Evolutionary conservation across 768 basidiomycete species (phyloP), one percentile per base, ranked within the genome.

Genomic region (Strobilomyces dryophilus): DNA sequence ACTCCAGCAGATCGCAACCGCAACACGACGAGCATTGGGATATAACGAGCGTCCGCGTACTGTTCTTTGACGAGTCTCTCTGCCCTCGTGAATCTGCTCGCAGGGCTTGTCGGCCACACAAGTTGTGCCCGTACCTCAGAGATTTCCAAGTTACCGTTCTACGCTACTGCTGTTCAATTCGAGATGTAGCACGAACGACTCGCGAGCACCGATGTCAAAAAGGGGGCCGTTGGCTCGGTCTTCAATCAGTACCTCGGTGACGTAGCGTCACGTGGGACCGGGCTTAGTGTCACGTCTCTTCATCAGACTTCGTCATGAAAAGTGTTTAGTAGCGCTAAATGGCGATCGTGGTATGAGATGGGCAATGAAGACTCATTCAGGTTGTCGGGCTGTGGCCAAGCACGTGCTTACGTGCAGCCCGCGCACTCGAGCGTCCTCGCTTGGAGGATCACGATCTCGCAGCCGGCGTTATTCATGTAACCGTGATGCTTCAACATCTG

Each of bases 111-210:
- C 24, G 24, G 2, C n/a, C n/a, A n/a, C 24, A 24, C 24, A 24
- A 24, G 24, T 4, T 24, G 24, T 24, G 24, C 24, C 24, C 24
- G 24, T 24, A 24, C 24, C 24, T 24, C 24, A 24, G 24, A 24
- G 24, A 24, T 24, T 4, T 24, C n/a, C 24, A 24, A 24, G 24
- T 2, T 24, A 24, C 24, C 24, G 24, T 24, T 24, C 24, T 86
- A 85, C 59, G 77, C 77, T 1, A 76, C 82, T 1, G 63, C 72
- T 17, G 83, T 75, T 3, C 75, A 81, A 11, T 58, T 73, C 58
- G 87, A 87, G 71, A 61, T 87, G 65, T 81, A 84, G 62, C 70
- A 79, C 12, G 85, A 87, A 69, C 71, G 79, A 20, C 53, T 84
- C 64, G 82, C 80, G 69, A 81, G 79, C 46, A 80, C 86, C 27